Conservation (phyloP, 2,329 filamentous ascomycete genomes). For the Talaromyces islandicus region DNA sequence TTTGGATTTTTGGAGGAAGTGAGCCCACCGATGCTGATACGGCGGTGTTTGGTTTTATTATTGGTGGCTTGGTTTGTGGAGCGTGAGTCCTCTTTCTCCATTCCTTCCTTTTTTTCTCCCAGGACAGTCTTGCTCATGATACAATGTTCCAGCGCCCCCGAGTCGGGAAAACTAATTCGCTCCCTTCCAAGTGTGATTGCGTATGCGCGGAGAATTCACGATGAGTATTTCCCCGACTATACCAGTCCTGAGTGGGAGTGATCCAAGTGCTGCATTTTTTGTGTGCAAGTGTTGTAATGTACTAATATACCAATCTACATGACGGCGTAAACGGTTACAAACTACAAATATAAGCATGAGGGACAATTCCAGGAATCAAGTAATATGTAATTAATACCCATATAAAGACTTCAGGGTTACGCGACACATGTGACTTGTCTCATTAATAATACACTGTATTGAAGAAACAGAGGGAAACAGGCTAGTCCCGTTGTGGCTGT, state of each 20-base stretch:
- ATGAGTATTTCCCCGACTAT: constrained; percentile 55
- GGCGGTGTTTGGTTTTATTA: constrained; percentile 53
- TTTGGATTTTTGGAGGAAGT: constrained; percentile 53
- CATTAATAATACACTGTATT: too few species aligned
- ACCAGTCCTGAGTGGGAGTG: constrained; percentile 19
- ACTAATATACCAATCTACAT: background rate
- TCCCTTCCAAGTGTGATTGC: constrained; percentile 42
- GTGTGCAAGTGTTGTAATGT: background rate
- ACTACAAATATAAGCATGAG: too few species aligned
- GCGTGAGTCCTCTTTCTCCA: constrained; percentile 44
- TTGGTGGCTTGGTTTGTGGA: constrained; percentile 45
- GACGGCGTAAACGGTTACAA: background rate
- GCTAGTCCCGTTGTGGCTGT: too few species aligned
- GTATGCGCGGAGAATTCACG: constrained; percentile 53
- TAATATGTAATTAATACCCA: too few species aligned
- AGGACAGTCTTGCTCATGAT: background rate
- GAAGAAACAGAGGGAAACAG: too few species aligned
- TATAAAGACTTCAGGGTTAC: background rate
- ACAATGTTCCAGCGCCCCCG: constrained; percentile 42
- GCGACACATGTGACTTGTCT: background rate
- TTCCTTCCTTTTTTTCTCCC: background rate
- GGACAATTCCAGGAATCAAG: too few species aligned
- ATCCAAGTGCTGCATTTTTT: background rate
- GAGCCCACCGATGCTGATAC: constrained; percentile 54
- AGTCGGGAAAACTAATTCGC: constrained; percentile 43